Conservation (phyloP, 306 rosid species). For the Medicago truncatula region DNA sequence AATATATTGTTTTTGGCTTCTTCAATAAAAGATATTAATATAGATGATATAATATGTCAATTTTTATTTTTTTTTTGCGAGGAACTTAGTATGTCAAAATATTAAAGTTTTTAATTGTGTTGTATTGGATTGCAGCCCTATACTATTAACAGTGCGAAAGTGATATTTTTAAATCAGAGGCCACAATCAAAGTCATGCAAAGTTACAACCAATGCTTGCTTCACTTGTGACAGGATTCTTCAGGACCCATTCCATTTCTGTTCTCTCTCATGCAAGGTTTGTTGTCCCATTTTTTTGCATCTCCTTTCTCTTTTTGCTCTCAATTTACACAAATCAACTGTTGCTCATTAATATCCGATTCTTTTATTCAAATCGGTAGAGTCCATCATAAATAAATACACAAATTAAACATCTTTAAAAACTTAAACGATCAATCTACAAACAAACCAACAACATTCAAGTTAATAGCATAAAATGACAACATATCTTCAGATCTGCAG, state of each 20-base stretch:
- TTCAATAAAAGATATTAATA: no score
- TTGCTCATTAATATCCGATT: no score
- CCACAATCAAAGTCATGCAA: conserved; percentile 84
- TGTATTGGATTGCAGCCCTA: conserved; percentile 70
- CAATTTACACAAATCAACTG: neutral
- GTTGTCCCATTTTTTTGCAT: neutral
- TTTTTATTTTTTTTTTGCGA: no score
- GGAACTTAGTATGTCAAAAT: neutral
- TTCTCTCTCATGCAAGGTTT: conserved; percentile 96
- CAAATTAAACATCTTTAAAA: no score
- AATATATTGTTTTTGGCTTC: no score
- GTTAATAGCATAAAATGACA: no score
- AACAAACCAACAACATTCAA: no score
- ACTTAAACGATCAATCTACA: no score
- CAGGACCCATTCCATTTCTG: conserved; percentile 93
- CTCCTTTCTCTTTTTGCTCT: neutral
- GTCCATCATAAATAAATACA: no score
- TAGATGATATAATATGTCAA: no score
- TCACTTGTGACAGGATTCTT: conserved; percentile 90
- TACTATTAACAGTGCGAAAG: conserved; percentile 92
- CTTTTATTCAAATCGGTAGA: no score
- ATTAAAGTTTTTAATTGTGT: conserved; percentile 28
- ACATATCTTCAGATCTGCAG: no score
- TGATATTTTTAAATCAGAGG: conserved; percentile 91
- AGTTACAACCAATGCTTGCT: conserved; percentile 77